Evolutionary conservation across 805 yeast species (phyloP).

Genomic region (Barnettozyma salicaria): DNA sequence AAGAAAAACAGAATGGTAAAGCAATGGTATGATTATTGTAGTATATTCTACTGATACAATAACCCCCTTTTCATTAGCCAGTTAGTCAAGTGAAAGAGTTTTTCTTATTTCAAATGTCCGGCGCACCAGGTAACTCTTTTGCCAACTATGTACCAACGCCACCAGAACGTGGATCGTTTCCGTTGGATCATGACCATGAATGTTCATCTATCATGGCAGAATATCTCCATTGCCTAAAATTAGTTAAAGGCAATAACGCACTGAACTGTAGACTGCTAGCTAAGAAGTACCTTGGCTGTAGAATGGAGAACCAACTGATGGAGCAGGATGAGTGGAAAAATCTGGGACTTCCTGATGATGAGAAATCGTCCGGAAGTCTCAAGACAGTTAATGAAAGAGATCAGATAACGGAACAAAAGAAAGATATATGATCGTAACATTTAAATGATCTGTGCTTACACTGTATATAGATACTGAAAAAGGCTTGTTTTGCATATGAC

Average conservation of each 20-base stretch:
- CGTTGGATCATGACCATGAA: constrained; percentile 83
- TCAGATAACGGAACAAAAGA: not conserved
- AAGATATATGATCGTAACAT: too few species aligned
- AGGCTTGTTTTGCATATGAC: too few species aligned
- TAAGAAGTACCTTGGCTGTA: constrained; percentile 70
- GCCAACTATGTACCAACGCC: constrained; percentile 72
- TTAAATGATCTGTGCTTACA: too few species aligned
- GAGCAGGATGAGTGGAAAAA: constrained; percentile 52
- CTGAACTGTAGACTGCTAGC: constrained; percentile 87
- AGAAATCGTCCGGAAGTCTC: too few species aligned
- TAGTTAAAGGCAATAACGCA: constrained; percentile 77
- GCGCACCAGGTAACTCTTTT: constrained; percentile 35
- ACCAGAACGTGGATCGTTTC: constrained; percentile 95
- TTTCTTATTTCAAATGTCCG: too few species aligned
- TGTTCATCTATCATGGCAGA: constrained; percentile 70
- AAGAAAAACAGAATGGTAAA: too few species aligned
- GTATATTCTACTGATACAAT: too few species aligned
- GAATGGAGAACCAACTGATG: constrained; percentile 79
- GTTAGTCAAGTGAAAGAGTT: not conserved
- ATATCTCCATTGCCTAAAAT: constrained; percentile 72
- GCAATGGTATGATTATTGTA: too few species aligned
- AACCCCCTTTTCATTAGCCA: too few species aligned
- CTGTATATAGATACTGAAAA: too few species aligned
- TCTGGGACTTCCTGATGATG: constrained; percentile 55
- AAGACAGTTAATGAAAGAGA: too few species aligned